Conservation (phyloP, 1,284 basidiomycete genomes). For the Tetrapyrgos nigripes region DNA sequence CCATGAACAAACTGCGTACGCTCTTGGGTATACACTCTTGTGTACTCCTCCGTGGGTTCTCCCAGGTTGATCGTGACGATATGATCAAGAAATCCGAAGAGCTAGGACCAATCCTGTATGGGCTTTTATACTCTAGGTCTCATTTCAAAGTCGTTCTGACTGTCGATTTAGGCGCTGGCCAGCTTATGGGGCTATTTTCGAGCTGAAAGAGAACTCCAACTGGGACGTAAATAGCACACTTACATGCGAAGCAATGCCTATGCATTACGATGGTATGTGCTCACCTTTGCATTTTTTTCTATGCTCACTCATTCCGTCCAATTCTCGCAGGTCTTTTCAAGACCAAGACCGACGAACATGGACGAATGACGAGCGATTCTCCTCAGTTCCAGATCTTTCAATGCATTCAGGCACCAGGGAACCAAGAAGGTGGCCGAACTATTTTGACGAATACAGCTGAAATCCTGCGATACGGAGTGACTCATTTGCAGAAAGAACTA, state of each 20-base stretch:
- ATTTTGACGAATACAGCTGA: background rate
- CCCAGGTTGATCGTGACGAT: background rate
- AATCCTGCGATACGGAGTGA: background rate
- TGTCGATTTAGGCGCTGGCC: background rate
- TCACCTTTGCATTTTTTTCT: background rate
- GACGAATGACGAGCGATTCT: background rate
- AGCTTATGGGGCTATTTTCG: background rate
- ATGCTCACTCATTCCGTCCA: background rate
- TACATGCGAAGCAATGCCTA: background rate
- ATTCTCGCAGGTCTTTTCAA: background rate
- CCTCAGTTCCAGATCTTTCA: constrained; percentile 1
- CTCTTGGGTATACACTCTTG: background rate
- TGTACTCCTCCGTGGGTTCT: background rate
- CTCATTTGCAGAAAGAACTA: background rate
- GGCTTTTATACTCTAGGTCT: background rate
- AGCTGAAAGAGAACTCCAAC: background rate
- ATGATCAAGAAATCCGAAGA: background rate
- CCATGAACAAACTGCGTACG: background rate
- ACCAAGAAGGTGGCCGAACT: background rate
- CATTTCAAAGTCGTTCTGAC: background rate
- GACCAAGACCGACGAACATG: background rate
- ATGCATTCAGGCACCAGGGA: background rate
- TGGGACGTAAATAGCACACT: background rate
- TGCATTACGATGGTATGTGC: constrained; percentile 5
- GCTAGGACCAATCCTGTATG: background rate